A percentile compares a stretch with the other conserved stretches of the same genome.
These are phyloP conservation scores for Silene conica DNA, from an alignment of 148 eudicot genomes.

Conservation along the genomic window DNA sequence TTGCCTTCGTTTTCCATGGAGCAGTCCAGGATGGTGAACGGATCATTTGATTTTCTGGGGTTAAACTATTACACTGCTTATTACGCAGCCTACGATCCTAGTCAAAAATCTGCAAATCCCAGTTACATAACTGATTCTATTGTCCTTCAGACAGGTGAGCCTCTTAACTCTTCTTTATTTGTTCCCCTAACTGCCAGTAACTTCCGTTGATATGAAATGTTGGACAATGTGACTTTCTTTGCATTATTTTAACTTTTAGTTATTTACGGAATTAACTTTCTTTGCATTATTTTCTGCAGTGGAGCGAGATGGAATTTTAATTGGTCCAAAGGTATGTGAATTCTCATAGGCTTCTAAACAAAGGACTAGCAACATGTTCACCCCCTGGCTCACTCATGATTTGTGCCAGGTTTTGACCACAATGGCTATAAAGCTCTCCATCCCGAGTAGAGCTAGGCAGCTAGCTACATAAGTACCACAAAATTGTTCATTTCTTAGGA, in stretches of 20 bases:
- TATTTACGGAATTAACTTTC: neutral
- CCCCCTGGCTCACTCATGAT: too few species aligned
- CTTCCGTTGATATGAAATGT: too few species aligned
- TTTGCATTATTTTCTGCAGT: constrained; percentile 13
- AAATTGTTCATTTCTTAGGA: too few species aligned
- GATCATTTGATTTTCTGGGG: constrained; percentile 59
- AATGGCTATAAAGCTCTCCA: too few species aligned
- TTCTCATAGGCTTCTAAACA: too few species aligned
- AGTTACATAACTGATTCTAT: constrained; percentile 30
- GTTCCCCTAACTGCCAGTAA: too few species aligned
- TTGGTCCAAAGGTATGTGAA: constrained; percentile 26
- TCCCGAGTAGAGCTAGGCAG: too few species aligned
- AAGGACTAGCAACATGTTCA: too few species aligned
- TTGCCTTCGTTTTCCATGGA: constrained; percentile 26
- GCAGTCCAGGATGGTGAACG: constrained; percentile 24
- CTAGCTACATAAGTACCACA: too few species aligned
- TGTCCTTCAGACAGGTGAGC: constrained; percentile 23
- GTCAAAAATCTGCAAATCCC: constrained; percentile 11
- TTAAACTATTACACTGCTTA: constrained; percentile 55
- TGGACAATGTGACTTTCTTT: neutral
- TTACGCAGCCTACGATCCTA: constrained; percentile 38
- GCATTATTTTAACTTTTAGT: constrained; percentile 1
- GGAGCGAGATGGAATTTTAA: constrained; percentile 22
- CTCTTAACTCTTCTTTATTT: neutral
- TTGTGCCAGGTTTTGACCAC: too few species aligned